These are phyloP conservation scores for Artemisia annua DNA, from an alignment of 129 eudicot genomes.

Conservation along the genomic window DNA sequence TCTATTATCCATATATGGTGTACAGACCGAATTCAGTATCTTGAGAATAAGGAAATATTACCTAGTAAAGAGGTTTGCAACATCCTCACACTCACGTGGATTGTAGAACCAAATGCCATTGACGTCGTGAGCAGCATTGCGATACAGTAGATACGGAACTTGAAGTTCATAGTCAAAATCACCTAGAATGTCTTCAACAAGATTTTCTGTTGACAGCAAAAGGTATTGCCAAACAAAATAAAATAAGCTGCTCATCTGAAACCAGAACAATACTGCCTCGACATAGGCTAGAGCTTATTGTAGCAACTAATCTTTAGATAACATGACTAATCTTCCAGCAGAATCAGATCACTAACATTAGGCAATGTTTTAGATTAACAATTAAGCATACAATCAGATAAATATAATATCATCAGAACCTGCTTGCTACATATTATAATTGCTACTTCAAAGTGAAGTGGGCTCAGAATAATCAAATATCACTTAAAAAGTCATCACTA, in stretches of 20 bases:
- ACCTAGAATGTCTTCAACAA: conserved; percentile 86
- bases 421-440: too few species aligned
- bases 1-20: background rate
- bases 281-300: too few species aligned
- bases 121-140: conserved; percentile 85
- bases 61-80: conserved; percentile 87
- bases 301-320: too few species aligned
- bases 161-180: conserved; percentile 89
- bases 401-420: too few species aligned
- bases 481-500: too few species aligned
- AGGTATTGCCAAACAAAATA: conserved; percentile 6
- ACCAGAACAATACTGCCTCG: background rate
- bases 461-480: too few species aligned
- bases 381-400: too few species aligned
- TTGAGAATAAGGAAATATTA: conserved; percentile 16
- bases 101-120: conserved; percentile 90
- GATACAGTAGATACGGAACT: conserved; percentile 74
- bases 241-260: background rate
- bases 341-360: too few species aligned
- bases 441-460: too few species aligned
- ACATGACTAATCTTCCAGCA: too few species aligned
- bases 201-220: conserved; percentile 52
- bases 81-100: conserved; percentile 86
- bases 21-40: background rate
- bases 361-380: too few species aligned